These are phyloP conservation scores for Agrocybe chaxingu DNA, from an alignment of 768 basidiomycete species.

Conservation along the genomic window DNA sequence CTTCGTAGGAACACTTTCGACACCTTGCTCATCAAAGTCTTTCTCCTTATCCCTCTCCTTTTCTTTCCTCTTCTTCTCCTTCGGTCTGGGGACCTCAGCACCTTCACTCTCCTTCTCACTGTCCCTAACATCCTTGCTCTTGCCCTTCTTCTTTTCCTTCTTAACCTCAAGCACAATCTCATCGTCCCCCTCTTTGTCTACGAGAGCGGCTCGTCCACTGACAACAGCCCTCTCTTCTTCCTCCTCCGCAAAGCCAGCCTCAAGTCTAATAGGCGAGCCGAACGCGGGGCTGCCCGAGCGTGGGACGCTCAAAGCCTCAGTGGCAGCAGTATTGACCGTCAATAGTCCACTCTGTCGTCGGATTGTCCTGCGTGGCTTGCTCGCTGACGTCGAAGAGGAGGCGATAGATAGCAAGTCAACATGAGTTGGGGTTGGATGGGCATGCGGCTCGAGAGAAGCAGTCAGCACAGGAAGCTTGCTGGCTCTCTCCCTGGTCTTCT, in stretches of 20 bases:
- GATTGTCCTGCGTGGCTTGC: constrained; percentile 35
- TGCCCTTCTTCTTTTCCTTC: constrained; percentile 47
- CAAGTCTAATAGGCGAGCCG: constrained; percentile 57
- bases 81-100: constrained; percentile 24
- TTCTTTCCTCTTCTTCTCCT: constrained; percentile 48
- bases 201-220: constrained; percentile 28
- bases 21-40: constrained; percentile 23
- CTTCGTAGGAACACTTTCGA: constrained; percentile 18
- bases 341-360: constrained; percentile 57
- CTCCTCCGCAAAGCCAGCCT: constrained; percentile 55
- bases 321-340: constrained; percentile 35
- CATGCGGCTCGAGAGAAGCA: constrained; percentile 32
- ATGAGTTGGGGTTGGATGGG: constrained; percentile 12
- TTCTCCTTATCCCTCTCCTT: constrained; percentile 30
- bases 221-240: constrained; percentile 46
- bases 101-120: constrained; percentile 31
- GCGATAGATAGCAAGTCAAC: constrained; percentile 22
- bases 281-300: constrained; percentile 68
- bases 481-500: constrained; percentile 42
- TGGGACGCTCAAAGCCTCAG: constrained; percentile 39
- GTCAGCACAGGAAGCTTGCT: constrained; percentile 48
- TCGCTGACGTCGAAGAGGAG: constrained; percentile 13
- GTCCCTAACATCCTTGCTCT: constrained; percentile 14
- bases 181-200: constrained; percentile 32
- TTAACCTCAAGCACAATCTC: constrained; percentile 26